phyloP scores from a whole-genome alignment of 345 rosid species.

The Cardamine chenopodiifolia region DNA sequence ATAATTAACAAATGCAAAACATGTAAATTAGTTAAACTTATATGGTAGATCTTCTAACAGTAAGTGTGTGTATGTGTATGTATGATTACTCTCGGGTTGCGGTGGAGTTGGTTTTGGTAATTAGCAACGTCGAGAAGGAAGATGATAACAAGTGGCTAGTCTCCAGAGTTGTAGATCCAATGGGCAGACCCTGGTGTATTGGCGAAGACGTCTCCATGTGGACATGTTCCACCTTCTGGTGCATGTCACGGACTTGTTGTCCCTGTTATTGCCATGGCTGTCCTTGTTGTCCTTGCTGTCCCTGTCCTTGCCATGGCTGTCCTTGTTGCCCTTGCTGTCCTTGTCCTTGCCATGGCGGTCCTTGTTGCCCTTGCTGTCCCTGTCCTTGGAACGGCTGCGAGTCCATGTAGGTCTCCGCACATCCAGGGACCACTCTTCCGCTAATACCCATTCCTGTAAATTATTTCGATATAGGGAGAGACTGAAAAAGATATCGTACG shows the following conservation, averaged over 20 bases:
- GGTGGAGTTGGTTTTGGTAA: conserved; percentile 69
- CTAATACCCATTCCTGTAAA: conserved; percentile 52
- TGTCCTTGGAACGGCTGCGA: conserved; percentile 44
- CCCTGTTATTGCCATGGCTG: background rate
- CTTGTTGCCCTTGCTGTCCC: conserved; percentile 32
- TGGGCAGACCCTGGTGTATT: conserved; percentile 53
- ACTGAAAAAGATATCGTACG: conserved; percentile 1
- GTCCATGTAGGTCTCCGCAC: conserved; percentile 67
- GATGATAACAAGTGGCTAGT: conserved; percentile 45
- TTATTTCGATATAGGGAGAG: background rate
- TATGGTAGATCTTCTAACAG: background rate
- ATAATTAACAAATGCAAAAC: background rate
- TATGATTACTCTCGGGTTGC: conserved; percentile 57
- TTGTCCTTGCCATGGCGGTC: background rate
- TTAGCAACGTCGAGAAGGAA: conserved; percentile 46
- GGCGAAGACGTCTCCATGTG: conserved; percentile 48
- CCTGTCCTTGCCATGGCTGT: background rate
- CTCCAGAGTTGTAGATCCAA: conserved; percentile 56
- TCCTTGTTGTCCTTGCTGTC: background rate
- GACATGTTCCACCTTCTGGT: conserved; percentile 54
- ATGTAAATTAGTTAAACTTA: background rate
- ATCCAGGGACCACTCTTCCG: conserved; percentile 56
- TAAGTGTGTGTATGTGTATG: background rate
- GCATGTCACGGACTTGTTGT: conserved; percentile 42
- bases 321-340: conserved; percentile 22